These are phyloP conservation scores for Casuarina equisetifolia DNA, from an alignment of 306 rosid genomes.

Conservation along the genomic window DNA sequence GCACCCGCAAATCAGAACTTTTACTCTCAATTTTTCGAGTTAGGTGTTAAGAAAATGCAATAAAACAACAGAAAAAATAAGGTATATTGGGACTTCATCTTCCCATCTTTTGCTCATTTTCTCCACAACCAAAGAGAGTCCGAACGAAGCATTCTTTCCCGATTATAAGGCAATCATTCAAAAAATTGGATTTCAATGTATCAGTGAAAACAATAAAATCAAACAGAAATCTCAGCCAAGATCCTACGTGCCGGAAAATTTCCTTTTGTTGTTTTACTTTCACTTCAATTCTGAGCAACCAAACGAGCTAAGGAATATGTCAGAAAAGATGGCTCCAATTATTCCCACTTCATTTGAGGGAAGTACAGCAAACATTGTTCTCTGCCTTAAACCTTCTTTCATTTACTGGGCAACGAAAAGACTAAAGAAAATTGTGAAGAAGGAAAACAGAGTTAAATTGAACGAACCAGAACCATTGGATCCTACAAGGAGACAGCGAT, in stretches of 20 bases:
- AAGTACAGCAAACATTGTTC: background rate
- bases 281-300: background rate
- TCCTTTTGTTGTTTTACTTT: background rate
- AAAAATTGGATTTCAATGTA: background rate
- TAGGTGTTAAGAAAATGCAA: constrained; percentile 7
- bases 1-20: background rate
- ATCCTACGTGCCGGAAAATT: background rate
- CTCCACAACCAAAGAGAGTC: background rate
- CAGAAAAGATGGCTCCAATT: background rate
- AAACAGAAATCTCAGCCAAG: background rate
- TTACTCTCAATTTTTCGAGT: background rate
- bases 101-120: background rate
- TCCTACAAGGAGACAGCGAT: constrained; percentile 91
- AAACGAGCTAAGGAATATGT: background rate
- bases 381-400: background rate
- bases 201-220: background rate
- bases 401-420: background rate
- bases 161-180: background rate
- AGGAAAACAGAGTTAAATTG: background rate
- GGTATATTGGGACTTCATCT: background rate
- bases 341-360: background rate
- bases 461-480: constrained; percentile 92
- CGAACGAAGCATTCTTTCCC: background rate
- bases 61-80: constrained; percentile 5
- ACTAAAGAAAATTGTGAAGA: background rate